phyloP scores from a whole-genome alignment of 345 rosid genomes.

The Eucalyptus erythrocorys region DNA sequence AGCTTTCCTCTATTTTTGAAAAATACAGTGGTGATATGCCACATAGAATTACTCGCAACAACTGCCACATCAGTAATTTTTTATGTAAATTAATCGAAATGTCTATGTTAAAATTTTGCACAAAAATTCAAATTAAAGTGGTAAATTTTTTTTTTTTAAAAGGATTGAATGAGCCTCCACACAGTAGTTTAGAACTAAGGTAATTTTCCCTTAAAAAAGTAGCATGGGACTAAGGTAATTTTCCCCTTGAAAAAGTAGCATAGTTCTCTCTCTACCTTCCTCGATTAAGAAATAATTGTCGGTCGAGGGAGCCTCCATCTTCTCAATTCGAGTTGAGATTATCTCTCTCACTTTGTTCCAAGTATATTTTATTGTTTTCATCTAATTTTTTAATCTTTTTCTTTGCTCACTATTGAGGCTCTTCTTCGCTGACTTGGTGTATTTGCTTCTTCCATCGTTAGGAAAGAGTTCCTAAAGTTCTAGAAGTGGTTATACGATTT shows the following conservation, averaged over 20 bases:
- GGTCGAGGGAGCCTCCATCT: background rate
- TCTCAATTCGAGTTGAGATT: background rate
- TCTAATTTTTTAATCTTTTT: background rate
- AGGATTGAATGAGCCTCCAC: background rate
- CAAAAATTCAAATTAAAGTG: background rate
- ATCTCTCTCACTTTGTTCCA: background rate
- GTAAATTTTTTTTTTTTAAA: too few species aligned
- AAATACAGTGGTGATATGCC: background rate
- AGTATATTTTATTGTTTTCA: background rate
- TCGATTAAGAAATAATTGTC: background rate
- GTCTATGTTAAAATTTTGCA: background rate
- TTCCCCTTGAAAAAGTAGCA: too few species aligned
- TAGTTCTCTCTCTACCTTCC: background rate
- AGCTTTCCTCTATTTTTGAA: background rate
- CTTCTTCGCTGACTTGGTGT: background rate
- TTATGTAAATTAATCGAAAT: background rate
- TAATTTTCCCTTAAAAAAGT: too few species aligned
- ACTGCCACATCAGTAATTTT: background rate
- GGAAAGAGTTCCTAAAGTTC: background rate
- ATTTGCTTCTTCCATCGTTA: background rate
- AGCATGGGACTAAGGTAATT: too few species aligned
- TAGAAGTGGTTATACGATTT: background rate
- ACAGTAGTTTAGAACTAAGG: background rate
- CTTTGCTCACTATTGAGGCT: background rate
- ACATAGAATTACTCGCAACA: accelerated